Base-by-base conservation (phyloP, 805 yeast species). In the Suhomyces faveliae region DNA sequence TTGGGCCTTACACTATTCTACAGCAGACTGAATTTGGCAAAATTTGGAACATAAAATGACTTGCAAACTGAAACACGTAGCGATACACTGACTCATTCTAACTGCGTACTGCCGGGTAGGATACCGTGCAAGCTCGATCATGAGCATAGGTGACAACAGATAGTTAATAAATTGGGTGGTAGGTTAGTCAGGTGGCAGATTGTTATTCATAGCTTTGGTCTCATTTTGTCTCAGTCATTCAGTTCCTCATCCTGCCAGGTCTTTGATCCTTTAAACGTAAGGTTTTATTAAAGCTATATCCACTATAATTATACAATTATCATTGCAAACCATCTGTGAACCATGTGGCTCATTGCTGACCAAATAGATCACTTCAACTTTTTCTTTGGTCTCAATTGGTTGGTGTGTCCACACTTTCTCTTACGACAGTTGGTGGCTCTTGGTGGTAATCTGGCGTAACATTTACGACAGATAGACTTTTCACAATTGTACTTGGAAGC, bases 381-480 rank as follows among this genome's bases (percentile, higher is more conserved):
- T 96, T 92, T 92, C 96, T 92, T 94, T 81, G 98, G 98, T 85
- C 99, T 90, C 80, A 94, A 89, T 84, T 94, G 99, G 86, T 94
- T 94, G 77, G 97, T 84, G 95, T 94, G 99, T 74, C 99, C 99
- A 82, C 99, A 94, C 87, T 94, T 94, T 89, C 97, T 90, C 98
- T 94, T 94, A 85, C 99, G 90, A 87, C 99, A 94, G 97, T 94
- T 94, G 80, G 98, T 94, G 69, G 99, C 99, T 88, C 98, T 95
- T 80, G 99, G 97, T 74, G 99, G 99, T 74, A 94, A 91, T 85
- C 99, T 94, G 70, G 99, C 97, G 87, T 94, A 94, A 84, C 99
- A 94, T 78, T 91, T 89, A 81, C 99, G 95, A 86, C 99, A 94
- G 77, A 94, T 92, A 62, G 96, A 77, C 82, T 94, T 94, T 63